phyloP scores from a whole-genome alignment of 495 filamentous ascomycete genomes.

The Hypoxylon subgilvum region DNA sequence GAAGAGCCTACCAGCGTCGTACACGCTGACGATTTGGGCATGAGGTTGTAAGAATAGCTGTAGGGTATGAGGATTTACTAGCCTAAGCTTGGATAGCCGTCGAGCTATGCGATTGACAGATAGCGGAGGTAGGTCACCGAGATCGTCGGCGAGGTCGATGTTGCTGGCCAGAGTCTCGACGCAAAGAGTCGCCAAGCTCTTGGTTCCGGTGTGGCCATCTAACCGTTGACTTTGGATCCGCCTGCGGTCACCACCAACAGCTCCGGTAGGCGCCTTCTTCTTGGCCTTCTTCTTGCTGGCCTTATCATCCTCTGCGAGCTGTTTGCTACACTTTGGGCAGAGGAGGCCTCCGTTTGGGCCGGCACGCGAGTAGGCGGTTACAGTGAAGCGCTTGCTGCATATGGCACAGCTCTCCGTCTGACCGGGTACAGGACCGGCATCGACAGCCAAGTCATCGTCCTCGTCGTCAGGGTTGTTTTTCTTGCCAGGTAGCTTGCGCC shows the following conservation, averaged over 20 bases:
- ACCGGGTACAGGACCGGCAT: constrained; percentile 69
- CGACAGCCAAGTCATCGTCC: constrained; percentile 25
- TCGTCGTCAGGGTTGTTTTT: constrained; percentile 55
- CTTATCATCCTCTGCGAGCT: constrained; percentile 68
- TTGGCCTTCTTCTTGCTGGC: constrained; percentile 63
- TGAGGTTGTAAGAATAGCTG: constrained; percentile 77
- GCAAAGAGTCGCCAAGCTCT: constrained; percentile 76
- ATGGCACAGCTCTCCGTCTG: constrained; percentile 88
- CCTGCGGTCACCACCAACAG: constrained; percentile 59
- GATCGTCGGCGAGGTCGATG: constrained; percentile 78
- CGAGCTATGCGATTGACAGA: constrained; percentile 77
- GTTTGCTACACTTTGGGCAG: constrained; percentile 84
- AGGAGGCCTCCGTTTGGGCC: constrained; percentile 82
- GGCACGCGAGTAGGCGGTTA: constrained; percentile 87
- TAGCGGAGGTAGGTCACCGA: constrained; percentile 74
- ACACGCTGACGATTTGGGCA: constrained; percentile 70
- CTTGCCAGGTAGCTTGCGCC: constrained; percentile 51
- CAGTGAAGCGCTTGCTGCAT: constrained; percentile 89
- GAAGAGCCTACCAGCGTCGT: constrained; percentile 77
- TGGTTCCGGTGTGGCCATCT: constrained; percentile 76
- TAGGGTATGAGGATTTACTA: constrained; percentile 71
- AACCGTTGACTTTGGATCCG: constrained; percentile 78
- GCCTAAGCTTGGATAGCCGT: constrained; percentile 78
- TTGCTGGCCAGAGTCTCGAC: constrained; percentile 84
- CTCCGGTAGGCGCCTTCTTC: constrained; percentile 48